phyloP scores from a whole-genome alignment of 2,329 filamentous ascomycete species.

The Apiospora rasikravindrae region DNA sequence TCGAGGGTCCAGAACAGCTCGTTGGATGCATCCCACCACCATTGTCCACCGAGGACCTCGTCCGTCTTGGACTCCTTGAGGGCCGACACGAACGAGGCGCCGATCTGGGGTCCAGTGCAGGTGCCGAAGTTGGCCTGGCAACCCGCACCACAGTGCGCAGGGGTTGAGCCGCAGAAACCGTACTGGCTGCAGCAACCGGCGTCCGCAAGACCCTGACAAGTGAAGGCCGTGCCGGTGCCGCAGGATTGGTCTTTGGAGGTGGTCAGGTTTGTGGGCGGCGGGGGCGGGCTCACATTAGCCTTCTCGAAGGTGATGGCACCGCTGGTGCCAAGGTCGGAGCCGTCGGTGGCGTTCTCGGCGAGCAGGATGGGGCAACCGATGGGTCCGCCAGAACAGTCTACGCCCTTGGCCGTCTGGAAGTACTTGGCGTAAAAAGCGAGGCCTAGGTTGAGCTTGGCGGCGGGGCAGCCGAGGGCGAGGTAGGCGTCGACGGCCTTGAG shows the following conservation, averaged over 20 bases:
- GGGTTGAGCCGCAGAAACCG: conserved; percentile 39
- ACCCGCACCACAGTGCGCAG: conserved; percentile 14
- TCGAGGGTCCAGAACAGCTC: conserved; percentile 78
- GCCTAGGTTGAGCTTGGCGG: conserved; percentile 63
- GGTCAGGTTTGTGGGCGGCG: conserved; percentile 33
- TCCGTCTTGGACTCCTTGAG: conserved; percentile 60
- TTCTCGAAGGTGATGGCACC: conserved; percentile 62
- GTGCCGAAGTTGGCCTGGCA: conserved; percentile 43
- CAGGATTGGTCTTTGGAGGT: conserved; percentile 38
- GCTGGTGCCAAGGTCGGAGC: conserved; percentile 61
- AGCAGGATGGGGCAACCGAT: conserved; percentile 60
- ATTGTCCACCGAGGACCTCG: conserved; percentile 63
- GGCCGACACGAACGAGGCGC: conserved; percentile 63
- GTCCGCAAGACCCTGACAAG: conserved; percentile 33
- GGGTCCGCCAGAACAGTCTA: conserved; percentile 45
- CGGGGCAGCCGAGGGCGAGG: conserved; percentile 56
- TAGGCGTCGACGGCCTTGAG: conserved; percentile 63
- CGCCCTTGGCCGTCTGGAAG: conserved; percentile 56
- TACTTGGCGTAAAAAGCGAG: conserved; percentile 73
- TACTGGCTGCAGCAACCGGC: conserved; percentile 42
- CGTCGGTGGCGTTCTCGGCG: conserved; percentile 61
- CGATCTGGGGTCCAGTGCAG: conserved; percentile 57
- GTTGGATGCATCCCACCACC: conserved; percentile 67
- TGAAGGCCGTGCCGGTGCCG: conserved; percentile 35
- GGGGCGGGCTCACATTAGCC: conserved; percentile 28